Percentiles rank a stretch among this genome's conserved stretches.
Conservation (phyloP, 306 rosid species). For the Casuarina glauca region DNA sequence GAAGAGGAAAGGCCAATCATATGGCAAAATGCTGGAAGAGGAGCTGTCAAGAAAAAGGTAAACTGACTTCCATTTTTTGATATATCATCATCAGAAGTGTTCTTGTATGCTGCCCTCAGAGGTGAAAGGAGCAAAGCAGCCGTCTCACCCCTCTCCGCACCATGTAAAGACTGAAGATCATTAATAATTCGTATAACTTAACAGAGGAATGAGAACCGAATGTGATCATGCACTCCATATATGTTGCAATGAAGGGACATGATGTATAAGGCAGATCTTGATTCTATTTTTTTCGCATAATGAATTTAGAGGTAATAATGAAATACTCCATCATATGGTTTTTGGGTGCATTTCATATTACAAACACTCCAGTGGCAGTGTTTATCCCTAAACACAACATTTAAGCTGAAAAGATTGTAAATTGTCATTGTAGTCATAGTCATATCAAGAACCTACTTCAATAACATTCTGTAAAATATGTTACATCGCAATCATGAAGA, state of each 20-base stretch:
- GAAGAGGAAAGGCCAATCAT: constrained; percentile 62
- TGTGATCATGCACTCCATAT: not conserved
- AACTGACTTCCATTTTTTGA: constrained; percentile 80
- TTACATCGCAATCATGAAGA: not conserved
- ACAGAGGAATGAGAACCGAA: constrained; percentile 12
- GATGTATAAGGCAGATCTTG: not conserved
- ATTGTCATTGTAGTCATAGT: constrained; percentile 4
- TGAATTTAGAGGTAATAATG: not conserved
- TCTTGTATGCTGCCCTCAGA: constrained; percentile 65
- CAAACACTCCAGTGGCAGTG: constrained; percentile 8
- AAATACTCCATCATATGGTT: not conserved
- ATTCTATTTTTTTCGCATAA: not conserved
- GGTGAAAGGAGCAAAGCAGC: constrained; percentile 92
- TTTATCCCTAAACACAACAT: constrained; percentile 14
- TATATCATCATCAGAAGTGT: constrained; percentile 49
- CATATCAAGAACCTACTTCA: constrained; percentile 10
- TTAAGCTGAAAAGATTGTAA: constrained; percentile 16
- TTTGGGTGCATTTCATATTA: not conserved
- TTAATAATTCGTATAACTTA: constrained; percentile 17
- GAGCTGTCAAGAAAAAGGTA: constrained; percentile 92
- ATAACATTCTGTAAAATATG: not conserved
- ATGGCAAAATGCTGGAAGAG: constrained; percentile 86
- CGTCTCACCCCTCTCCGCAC: constrained; percentile 88
- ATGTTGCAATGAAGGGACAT: not conserved
- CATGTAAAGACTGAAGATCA: constrained; percentile 73